phyloP scores from a whole-genome alignment of 257 asterid genomes.

The Ligustrum vulgare region DNA sequence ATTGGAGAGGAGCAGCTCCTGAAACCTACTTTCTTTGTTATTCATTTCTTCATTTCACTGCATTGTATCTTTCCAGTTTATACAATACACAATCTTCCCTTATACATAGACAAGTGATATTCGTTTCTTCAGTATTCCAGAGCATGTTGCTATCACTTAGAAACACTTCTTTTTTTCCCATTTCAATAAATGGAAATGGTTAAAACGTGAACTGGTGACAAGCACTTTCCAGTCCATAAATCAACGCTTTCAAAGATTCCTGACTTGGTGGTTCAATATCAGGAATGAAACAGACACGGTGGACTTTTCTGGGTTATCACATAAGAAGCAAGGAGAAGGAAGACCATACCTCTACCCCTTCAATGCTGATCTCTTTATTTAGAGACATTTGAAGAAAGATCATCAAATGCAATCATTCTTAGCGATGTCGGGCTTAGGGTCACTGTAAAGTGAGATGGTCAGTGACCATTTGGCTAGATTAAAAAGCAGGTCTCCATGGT shows the following conservation, averaged over 20 bases:
- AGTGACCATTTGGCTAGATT: no score
- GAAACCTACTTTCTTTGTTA: no score
- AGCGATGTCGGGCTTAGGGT: neutral
- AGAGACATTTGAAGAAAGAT: neutral
- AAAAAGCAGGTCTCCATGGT: no score
- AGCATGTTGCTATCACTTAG: no score
- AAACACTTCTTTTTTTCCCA: neutral
- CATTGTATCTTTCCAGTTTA: no score
- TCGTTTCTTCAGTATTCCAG: no score
- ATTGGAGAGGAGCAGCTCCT: no score
- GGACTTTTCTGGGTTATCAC: neutral
- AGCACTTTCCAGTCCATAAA: conserved; percentile 77
- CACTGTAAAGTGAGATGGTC: no score
- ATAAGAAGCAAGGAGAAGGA: neutral
- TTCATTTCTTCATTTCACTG: no score
- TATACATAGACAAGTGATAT: no score
- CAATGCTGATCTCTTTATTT: neutral
- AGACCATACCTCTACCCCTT: neutral
- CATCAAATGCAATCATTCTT: neutral
- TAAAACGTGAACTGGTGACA: conserved; percentile 73
- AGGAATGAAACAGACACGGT: conserved; percentile 28
- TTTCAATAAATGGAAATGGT: no score
- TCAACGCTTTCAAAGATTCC: conserved; percentile 77
- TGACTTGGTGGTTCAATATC: conserved; percentile 68
- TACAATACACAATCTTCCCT: no score